These are phyloP conservation scores for Pulveroboletus frians DNA, from an alignment of 768 basidiomycete species.

Conservation along the genomic window DNA sequence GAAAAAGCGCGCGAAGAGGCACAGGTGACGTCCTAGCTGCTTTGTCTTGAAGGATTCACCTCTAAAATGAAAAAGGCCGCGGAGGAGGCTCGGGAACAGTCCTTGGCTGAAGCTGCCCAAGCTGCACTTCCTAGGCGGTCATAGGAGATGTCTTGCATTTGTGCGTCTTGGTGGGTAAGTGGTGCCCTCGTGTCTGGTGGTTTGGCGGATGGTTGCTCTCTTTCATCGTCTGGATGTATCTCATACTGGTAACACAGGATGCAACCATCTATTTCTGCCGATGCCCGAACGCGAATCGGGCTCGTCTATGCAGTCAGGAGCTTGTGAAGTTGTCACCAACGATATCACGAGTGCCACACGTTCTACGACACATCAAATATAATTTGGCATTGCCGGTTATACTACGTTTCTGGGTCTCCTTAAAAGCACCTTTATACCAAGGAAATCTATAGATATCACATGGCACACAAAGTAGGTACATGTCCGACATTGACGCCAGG, in stretches of 20 bases:
- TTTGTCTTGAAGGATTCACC: not conserved
- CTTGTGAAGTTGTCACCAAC: not conserved
- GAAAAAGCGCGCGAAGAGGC: slow-evolving; percentile 12
- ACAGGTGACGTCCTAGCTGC: slow-evolving; percentile 7
- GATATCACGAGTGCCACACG: not conserved
- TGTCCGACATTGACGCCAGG: slow-evolving; percentile 2
- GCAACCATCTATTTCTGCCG: no score
- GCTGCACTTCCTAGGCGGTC: slow-evolving; percentile 18
- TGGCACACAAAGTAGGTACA: not conserved
- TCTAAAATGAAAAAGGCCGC: slow-evolving; percentile 13
- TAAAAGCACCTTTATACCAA: not conserved
- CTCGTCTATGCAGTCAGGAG: not conserved
- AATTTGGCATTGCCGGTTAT: not conserved
- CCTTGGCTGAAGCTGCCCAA: slow-evolving; percentile 30
- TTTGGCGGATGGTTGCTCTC: not conserved
- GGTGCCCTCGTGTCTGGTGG: not conserved
- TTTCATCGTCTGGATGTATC: not conserved
- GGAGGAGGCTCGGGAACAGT: slow-evolving; percentile 27
- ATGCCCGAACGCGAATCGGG: not conserved
- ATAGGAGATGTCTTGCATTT: not conserved
- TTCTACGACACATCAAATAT: not conserved
- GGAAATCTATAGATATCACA: not conserved
- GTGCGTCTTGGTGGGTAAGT: not conserved
- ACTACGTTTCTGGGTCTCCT: not conserved
- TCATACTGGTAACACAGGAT: not conserved